Base-by-base conservation (phyloP, 805 yeast species). In the Hanseniaspora lindneri region DNA sequence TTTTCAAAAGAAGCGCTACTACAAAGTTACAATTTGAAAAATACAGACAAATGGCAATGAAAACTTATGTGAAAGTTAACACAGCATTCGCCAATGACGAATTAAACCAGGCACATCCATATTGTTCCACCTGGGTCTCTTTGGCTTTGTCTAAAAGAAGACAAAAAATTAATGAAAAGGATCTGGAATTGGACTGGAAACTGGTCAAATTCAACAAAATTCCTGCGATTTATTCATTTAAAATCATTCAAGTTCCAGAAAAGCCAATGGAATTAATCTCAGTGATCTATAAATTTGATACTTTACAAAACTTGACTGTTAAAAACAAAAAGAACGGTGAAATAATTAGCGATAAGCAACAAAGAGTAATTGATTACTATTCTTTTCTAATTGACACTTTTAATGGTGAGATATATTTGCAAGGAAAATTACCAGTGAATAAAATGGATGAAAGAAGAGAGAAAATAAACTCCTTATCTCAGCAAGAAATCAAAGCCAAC, bases 11-110 rank as follows among this genome's bases (percentile, higher is more conserved):
- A 60, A 83, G 81, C 61, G 78, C 87, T 24, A 75, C 77, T 33
- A 60, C 73, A 50, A 81, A 77, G 62, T 84, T 88, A 28, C 67
- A 76, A 37, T 81, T 80, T 54, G 60, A 77, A 19, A 74, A 78
- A 52, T 88, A 95, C 95, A 84, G 83, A 62, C 89, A 86, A 63
- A 73, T 72, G 27, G 94, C 94, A 7, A 77, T 88, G 56, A 85
- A 85, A 55, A 70, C 69, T 44, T 87, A 78, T 62, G 82, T 81
- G 25, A 75, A 75, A 50, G 80, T 84, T n/a, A 86, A 88, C 65
- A 77, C 79, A 58, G 79, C 86, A 2, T 88, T 88, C 68, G 89
- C 94, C 2, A 60, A 68, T 17, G 70, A 69, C 28, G 69, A 79
- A 54, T 58, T 85, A 40, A 66, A 63, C 29, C 56, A 69, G 13